Percentiles rank a stretch among this genome's conserved stretches.
phyloP scores from a whole-genome alignment of 2,329 filamentous ascomycete genomes.

The Fusarium goolgardi region DNA sequence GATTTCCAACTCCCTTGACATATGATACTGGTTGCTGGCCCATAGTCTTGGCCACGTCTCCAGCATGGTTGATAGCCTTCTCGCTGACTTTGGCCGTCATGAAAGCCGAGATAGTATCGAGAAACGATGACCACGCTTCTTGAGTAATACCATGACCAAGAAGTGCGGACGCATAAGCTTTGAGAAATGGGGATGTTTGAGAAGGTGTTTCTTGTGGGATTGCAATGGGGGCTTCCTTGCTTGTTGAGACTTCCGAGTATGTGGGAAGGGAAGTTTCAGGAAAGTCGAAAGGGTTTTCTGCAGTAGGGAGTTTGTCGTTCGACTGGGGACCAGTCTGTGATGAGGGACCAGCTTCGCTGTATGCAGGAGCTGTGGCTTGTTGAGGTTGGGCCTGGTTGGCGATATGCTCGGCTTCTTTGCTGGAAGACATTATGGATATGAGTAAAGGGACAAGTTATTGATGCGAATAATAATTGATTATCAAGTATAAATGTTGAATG shows the following conservation, averaged over 20 bases:
- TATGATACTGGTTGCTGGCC: conserved; percentile 52
- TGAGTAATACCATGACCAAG: conserved; percentile 54
- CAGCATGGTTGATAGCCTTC: conserved; percentile 57
- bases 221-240: conserved; percentile 51
- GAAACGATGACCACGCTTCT: conserved; percentile 51
- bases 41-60: conserved; percentile 54
- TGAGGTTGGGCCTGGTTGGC: conserved; percentile 1
- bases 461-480: not conserved
- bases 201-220: conserved; percentile 55
- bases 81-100: conserved; percentile 59
- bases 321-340: not conserved
- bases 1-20: conserved; percentile 52
- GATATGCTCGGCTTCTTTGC: conserved; percentile 33
- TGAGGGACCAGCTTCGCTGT: conserved; percentile 17
- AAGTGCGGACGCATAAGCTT: conserved; percentile 54
- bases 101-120: conserved; percentile 59
- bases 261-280: conserved; percentile 50
- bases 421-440: conserved; percentile 15
- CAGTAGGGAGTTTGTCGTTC: conserved; percentile 44
- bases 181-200: conserved; percentile 54
- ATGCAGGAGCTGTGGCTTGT: conserved; percentile 20
- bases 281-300: conserved; percentile 56
- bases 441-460: not conserved
- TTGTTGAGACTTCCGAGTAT: conserved; percentile 44
- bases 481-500: not conserved